Evolutionary conservation across 2,329 filamentous ascomycete species (phyloP).

Genomic region (Exophiala sp.): DNA sequence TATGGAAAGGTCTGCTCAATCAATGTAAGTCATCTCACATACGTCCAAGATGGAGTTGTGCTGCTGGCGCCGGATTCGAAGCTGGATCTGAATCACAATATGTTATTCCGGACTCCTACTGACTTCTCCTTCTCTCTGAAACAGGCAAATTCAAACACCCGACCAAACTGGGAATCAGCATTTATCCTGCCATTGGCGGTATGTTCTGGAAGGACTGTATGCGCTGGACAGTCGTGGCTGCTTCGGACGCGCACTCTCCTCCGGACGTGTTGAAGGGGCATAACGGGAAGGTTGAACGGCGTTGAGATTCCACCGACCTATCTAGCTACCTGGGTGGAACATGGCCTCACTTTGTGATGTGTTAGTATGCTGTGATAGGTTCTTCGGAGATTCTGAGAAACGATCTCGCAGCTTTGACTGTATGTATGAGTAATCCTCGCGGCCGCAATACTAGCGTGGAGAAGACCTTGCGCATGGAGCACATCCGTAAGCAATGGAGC

Average conservation of each 20-base stretch:
- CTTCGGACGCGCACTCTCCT: neutral
- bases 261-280: neutral
- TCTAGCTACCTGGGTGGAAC: too few relatives aligned
- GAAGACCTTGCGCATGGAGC: too few relatives aligned
- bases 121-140: neutral
- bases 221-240: neutral
- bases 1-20: neutral
- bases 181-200: neutral
- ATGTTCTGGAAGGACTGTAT: constrained; percentile 1
- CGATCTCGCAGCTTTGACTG: too few relatives aligned
- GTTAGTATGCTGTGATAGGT: too few relatives aligned
- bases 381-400: too few relatives aligned
- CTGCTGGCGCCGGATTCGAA: neutral
- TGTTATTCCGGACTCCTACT: neutral
- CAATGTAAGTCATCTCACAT: neutral
- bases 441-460: too few relatives aligned
- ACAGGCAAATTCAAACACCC: neutral
- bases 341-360: too few relatives aligned
- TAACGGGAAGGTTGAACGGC: neutral
- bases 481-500: too few relatives aligned
- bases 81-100: neutral
- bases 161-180: neutral
- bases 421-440: too few relatives aligned
- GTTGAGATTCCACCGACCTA: too few relatives aligned
- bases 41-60: neutral